Evolutionary conservation across 2,329 filamentous ascomycete species (phyloP).

Genomic region (Paecilomyces sp.): DNA sequence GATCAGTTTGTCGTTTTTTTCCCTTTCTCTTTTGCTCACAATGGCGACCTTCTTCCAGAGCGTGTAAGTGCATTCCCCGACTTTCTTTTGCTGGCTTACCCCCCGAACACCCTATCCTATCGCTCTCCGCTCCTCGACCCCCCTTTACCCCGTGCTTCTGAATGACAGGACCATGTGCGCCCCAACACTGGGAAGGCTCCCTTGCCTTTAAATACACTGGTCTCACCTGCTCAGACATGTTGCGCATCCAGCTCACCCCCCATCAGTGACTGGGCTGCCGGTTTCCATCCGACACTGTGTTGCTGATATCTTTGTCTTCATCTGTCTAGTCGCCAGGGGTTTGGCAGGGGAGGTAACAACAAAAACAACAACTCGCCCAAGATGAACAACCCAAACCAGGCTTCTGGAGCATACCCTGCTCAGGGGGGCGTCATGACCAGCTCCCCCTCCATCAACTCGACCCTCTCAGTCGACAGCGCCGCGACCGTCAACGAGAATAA

Average conservation of each 20-base stretch:
- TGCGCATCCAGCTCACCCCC: neutral
- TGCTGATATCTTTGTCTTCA: conserved; percentile 17
- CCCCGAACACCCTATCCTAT: conserved; percentile 4
- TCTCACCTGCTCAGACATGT: neutral
- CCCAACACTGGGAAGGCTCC: neutral
- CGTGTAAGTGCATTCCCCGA: conserved; percentile 34
- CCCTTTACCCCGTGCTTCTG: conserved; percentile 16
- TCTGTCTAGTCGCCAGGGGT: conserved; percentile 39
- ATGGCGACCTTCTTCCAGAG: conserved; percentile 46
- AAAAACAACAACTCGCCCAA: conserved; percentile 33
- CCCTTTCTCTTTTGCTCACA: conserved; percentile 10
- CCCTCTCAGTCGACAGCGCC: conserved; percentile 27
- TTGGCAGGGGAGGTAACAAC: conserved; percentile 41
- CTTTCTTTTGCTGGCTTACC: conserved; percentile 6
- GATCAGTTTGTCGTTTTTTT: conserved; percentile 5
- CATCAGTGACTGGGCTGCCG: neutral
- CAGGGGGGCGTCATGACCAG: conserved; percentile 26
- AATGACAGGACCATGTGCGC: conserved; percentile 8
- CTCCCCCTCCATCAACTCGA: conserved; percentile 33
- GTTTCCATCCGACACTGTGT: conserved; percentile 1
- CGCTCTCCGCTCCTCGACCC: conserved; percentile 6
- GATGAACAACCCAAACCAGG: conserved; percentile 26
- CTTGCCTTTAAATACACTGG: neutral
- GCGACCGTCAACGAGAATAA: conserved; percentile 27
- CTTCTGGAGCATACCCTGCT: conserved; percentile 20